Percentiles rank a stretch among this genome's conserved stretches.
Evolutionary conservation across 2,329 filamentous ascomycete species (phyloP).

Genomic region (Sarocladium strictum): DNA sequence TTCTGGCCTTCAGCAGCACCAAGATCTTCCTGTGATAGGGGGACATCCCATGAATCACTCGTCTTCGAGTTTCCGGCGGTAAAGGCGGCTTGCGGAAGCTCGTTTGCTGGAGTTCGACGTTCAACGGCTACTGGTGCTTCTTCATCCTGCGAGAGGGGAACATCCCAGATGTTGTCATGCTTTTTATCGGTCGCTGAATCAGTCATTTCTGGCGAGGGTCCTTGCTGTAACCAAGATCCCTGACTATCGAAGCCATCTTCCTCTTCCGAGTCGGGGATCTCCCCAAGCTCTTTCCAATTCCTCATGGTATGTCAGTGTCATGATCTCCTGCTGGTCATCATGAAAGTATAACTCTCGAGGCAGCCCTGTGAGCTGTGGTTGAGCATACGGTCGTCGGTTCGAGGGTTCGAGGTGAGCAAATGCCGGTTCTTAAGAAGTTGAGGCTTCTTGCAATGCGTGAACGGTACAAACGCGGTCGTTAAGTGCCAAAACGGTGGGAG

Average conservation of each 20-base stretch:
- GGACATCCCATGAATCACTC: conserved; percentile 25
- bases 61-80: neutral
- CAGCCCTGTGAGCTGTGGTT: neutral
- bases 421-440: conserved; percentile 7
- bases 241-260: conserved; percentile 37
- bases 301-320: conserved; percentile 30
- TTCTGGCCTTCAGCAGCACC: neutral
- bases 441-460: neutral
- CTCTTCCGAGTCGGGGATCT: conserved; percentile 46
- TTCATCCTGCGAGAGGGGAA: conserved; percentile 26
- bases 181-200: conserved; percentile 7
- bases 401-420: conserved; percentile 6
- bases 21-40: conserved; percentile 22
- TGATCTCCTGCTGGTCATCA: conserved; percentile 15
- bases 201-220: neutral
- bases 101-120: neutral
- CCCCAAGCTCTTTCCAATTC: conserved; percentile 44
- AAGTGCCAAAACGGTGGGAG: conserved; percentile 6
- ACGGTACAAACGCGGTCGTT: neutral
- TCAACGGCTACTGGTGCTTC: neutral
- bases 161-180: conserved; percentile 29
- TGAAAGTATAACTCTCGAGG: neutral
- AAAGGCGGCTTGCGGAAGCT: neutral
- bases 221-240: conserved; percentile 13
- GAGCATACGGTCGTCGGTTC: neutral